Percentiles rank a stretch among this genome's conserved stretches.
Conservation (phyloP, 495 filamentous ascomycete species). For the Chaetomium tenue region DNA sequence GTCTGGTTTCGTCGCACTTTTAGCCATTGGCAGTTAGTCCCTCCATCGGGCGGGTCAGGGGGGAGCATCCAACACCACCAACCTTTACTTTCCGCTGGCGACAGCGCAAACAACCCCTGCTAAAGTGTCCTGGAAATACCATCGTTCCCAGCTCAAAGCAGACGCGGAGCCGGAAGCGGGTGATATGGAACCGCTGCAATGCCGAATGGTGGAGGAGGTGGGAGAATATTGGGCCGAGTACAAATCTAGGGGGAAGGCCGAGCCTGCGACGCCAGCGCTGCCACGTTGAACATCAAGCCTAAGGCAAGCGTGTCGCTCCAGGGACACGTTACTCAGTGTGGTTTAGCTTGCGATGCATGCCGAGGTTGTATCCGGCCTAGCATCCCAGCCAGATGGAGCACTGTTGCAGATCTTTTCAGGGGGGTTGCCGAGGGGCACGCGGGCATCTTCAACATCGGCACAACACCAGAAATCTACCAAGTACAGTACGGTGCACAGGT, state of each 20-base stretch:
- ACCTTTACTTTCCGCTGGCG: slow-evolving; percentile 31
- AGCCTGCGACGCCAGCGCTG: too few relatives aligned
- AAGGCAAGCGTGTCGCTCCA: neutral
- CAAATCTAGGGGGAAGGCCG: too few relatives aligned
- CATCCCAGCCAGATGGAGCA: neutral
- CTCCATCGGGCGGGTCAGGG: neutral
- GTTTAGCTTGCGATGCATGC: slow-evolving; percentile 18
- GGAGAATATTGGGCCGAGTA: slow-evolving; percentile 2
- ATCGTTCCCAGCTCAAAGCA: slow-evolving; percentile 10
- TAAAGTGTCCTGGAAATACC: slow-evolving; percentile 31
- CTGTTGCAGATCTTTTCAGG: neutral
- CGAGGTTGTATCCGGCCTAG: neutral
- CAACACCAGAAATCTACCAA: neutral
- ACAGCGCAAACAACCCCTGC: slow-evolving; percentile 28
- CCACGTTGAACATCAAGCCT: neutral
- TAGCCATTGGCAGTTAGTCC: neutral
- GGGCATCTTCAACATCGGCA: neutral
- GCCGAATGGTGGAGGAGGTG: slow-evolving; percentile 7
- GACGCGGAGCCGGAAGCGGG: neutral
- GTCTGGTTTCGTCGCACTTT: slow-evolving; percentile 31
- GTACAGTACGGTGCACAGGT: neutral
- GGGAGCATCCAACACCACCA: neutral
- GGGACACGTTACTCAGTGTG: neutral
- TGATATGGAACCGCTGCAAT: slow-evolving; percentile 1
- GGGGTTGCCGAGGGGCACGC: neutral